A percentile compares a stretch with the other conserved stretches of the same genome.
phyloP scores from a whole-genome alignment of 768 basidiomycete genomes.

The Suillus plorans region DNA sequence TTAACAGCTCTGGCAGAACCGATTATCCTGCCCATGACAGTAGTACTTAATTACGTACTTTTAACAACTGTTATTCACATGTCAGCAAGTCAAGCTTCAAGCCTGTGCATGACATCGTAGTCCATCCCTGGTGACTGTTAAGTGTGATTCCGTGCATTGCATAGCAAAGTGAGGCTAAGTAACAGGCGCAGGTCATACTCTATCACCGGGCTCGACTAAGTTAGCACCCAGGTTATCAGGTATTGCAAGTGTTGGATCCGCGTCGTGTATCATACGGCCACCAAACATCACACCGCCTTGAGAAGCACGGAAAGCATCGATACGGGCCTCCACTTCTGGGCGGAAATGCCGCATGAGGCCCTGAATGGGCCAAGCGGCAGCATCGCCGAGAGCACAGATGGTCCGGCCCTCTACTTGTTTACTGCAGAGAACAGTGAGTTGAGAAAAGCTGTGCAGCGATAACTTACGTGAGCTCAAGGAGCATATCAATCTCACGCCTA shows the following conservation, averaged over 20 bases:
- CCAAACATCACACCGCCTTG: slow-evolving; percentile 90
- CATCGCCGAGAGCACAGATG: slow-evolving; percentile 95
- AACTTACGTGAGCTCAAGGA: slow-evolving; percentile 87
- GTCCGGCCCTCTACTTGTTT: slow-evolving; percentile 98
- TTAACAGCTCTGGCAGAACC: background rate
- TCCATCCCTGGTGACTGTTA: background rate
- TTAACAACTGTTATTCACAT: background rate
- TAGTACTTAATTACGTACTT: background rate
- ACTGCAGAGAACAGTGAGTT: slow-evolving; percentile 36
- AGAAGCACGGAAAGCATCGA: slow-evolving; percentile 68
- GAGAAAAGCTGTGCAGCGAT: background rate
- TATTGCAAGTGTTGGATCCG: slow-evolving; percentile 68
- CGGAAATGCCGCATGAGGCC: slow-evolving; percentile 98
- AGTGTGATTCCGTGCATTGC: background rate
- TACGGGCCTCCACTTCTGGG: slow-evolving; percentile 89
- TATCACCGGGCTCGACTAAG: slow-evolving; percentile 42
- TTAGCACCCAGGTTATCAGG: slow-evolving; percentile 72
- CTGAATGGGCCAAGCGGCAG: slow-evolving; percentile 98
- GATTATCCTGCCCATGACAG: background rate
- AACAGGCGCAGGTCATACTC: slow-evolving; percentile 15
- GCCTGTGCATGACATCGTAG: background rate
- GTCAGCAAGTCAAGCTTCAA: background rate
- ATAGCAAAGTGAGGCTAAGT: background rate
- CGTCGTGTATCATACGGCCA: slow-evolving; percentile 66
- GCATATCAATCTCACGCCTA: slow-evolving; percentile 95